These are phyloP conservation scores for Saturnispora gosingensis DNA, from an alignment of 805 yeast species.

Conservation along the genomic window DNA sequence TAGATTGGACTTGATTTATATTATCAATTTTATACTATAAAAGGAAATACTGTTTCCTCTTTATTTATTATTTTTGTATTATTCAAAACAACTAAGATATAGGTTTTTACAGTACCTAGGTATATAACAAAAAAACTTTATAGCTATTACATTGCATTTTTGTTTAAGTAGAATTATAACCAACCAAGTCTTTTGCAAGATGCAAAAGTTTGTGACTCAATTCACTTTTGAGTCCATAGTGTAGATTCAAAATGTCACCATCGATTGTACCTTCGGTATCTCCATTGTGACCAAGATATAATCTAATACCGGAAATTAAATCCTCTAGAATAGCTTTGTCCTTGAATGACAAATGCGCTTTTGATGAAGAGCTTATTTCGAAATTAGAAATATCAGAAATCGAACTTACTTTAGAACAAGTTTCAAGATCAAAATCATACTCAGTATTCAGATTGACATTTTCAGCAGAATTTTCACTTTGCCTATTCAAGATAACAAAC, in stretches of 20 bases:
- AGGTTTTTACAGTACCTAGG: not conserved
- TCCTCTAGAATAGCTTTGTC: constrained; percentile 7
- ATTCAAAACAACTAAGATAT: too few species aligned
- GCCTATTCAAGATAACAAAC: constrained; percentile 16
- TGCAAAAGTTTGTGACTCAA: constrained; percentile 23
- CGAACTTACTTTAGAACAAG: not conserved
- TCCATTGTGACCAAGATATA: constrained; percentile 10
- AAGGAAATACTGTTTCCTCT: too few species aligned
- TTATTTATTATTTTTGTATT: too few species aligned
- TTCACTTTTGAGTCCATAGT: constrained; percentile 24
- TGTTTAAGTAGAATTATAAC: constrained; percentile 15
- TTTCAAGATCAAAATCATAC: not conserved
- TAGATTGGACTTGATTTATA: too few species aligned
- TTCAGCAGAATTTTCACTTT: constrained; percentile 1
- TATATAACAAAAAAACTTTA: not conserved
- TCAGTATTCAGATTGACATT: not conserved
- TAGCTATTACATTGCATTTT: not conserved
- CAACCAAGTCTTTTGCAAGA: constrained; percentile 23
- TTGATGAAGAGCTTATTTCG: not conserved
- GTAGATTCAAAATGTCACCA: constrained; percentile 19
- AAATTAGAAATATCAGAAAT: not conserved
- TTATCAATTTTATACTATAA: too few species aligned
- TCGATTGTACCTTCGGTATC: constrained; percentile 11
- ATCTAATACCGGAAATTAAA: constrained; percentile 9
- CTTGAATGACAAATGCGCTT: not conserved